Evolutionary conservation across 1,284 basidiomycete species (phyloP), one percentile per base, ranked within the genome.

Genomic region (Fomitopsis schrenkii): DNA sequence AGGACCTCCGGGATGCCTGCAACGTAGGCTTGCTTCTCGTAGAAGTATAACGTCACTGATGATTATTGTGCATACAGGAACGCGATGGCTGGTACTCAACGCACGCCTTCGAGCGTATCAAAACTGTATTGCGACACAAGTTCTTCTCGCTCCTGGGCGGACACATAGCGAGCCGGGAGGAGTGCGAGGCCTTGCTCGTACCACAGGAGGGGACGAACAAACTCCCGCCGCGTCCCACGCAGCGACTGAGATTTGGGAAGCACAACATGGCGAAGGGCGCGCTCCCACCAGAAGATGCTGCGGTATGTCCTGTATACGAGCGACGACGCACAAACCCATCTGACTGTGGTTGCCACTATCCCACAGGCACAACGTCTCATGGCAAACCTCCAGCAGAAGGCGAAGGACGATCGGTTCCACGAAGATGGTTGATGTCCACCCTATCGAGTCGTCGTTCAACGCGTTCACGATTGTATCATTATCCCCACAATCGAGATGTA

Each of bases 251-350:
- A 62, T 79, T 82, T 42, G 86, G 89, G 9, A 92, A 90, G 68
- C 88, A 93, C 66, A 93, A 93, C 69, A 91, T 91, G 89, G 91
- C 91, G 2, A 92, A 93, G 72, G 91, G 90, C 5, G 90, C 90
- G 1, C 71, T 90, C 64, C 79, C 87, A 55, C 87, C 89, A 1
- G 91, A 93, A 71, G 91, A 93, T 72, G 89, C 87, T 58, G 89
- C 91, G 55, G 91, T 91, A 73, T 28, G 86, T 79, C 33, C 22
- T 56, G 10, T 40, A 19, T 57, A 41, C 52, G 28, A n/a, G 28
- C 30, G 8, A 33, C 2, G 30, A 38, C 35, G 26, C 38, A 22
- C 38, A 28, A 26, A 2, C n/a, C 30, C 10, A 54, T 5, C 48
- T 26, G 10, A 17, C 44, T 8, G 8, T 33, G 5, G 8, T 45